Conservation (phyloP, 2,329 filamentous ascomycete species). For the Aspergillus ochraceoroseus region DNA sequence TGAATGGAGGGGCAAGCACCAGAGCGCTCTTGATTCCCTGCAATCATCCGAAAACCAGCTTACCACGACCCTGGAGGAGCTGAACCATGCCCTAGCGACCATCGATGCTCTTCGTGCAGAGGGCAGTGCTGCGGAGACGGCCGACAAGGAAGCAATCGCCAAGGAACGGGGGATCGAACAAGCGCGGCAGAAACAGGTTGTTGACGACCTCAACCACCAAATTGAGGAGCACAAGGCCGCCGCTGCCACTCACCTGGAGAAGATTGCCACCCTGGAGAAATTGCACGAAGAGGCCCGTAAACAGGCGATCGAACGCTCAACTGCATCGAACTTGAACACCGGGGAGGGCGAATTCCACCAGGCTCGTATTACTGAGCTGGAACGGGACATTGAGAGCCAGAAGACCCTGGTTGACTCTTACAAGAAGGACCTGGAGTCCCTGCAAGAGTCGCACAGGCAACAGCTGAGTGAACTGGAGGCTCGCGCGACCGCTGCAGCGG, state of each 20-base stretch:
- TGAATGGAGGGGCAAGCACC: slow-evolving; percentile 72
- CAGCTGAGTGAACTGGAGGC: slow-evolving; percentile 41
- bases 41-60: slow-evolving; percentile 68
- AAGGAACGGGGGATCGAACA: slow-evolving; percentile 50
- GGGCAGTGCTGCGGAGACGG: slow-evolving; percentile 23
- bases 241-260: slow-evolving; percentile 62
- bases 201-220: slow-evolving; percentile 63
- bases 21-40: slow-evolving; percentile 64
- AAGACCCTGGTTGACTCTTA: slow-evolving; percentile 53
- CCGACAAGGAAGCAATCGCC: slow-evolving; percentile 39
- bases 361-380: slow-evolving; percentile 50
- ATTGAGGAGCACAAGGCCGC: slow-evolving; percentile 76
- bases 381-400: slow-evolving; percentile 54
- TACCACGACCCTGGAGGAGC: slow-evolving; percentile 63
- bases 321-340: slow-evolving; percentile 54
- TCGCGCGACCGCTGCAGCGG: slow-evolving; percentile 34
- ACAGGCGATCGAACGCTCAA: slow-evolving; percentile 63
- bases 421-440: slow-evolving; percentile 49
- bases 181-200: slow-evolving; percentile 55
- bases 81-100: slow-evolving; percentile 62
- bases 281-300: slow-evolving; percentile 62
- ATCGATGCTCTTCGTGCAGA: slow-evolving; percentile 44
- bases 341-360: slow-evolving; percentile 45
- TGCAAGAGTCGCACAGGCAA: slow-evolving; percentile 51
- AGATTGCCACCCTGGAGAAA: slow-evolving; percentile 69